phyloP scores from a whole-genome alignment of 805 yeast species.

The Monosporozyma unispora region DNA sequence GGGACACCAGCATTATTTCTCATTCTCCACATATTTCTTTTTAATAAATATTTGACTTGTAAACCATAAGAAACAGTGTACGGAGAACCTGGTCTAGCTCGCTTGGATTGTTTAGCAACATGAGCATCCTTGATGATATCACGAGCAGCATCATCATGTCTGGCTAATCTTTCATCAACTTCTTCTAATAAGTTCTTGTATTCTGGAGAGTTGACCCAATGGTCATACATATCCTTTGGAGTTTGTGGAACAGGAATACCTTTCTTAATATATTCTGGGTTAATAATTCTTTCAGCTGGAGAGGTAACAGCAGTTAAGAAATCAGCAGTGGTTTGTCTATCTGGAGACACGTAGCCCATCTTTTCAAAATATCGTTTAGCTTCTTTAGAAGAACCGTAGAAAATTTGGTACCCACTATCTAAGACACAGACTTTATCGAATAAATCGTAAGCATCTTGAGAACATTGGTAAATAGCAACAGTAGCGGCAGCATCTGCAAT shows the following conservation, averaged over 20 bases:
- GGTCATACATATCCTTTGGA: constrained; percentile 50
- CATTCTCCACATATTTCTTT: constrained; percentile 41
- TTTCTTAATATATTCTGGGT: constrained; percentile 28
- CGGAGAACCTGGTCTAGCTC: constrained; percentile 39
- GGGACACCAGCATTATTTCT: constrained; percentile 44
- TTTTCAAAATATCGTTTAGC: constrained; percentile 51
- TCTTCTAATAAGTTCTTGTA: constrained; percentile 34
- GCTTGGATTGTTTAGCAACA: constrained; percentile 43
- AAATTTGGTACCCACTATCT: constrained; percentile 54
- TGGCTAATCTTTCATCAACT: constrained; percentile 36
- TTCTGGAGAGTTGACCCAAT: constrained; percentile 48
- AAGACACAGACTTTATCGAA: constrained; percentile 57
- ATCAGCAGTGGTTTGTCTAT: constrained; percentile 66
- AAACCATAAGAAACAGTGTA: constrained; percentile 42
- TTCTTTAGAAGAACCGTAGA: constrained; percentile 45
- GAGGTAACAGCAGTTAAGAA: constrained; percentile 63
- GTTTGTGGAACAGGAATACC: constrained; percentile 52
- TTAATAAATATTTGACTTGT: constrained; percentile 42
- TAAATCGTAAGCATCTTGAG: constrained; percentile 53
- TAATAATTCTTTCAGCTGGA: constrained; percentile 47
- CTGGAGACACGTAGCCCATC: constrained; percentile 61
- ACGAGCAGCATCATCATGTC: constrained; percentile 18
- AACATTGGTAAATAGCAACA: constrained; percentile 64
- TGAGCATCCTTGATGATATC: constrained; percentile 34
- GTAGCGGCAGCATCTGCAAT: constrained; percentile 47